Conservation (phyloP, 2,329 filamentous ascomycete genomes). For the Anisogramma anomala region DNA sequence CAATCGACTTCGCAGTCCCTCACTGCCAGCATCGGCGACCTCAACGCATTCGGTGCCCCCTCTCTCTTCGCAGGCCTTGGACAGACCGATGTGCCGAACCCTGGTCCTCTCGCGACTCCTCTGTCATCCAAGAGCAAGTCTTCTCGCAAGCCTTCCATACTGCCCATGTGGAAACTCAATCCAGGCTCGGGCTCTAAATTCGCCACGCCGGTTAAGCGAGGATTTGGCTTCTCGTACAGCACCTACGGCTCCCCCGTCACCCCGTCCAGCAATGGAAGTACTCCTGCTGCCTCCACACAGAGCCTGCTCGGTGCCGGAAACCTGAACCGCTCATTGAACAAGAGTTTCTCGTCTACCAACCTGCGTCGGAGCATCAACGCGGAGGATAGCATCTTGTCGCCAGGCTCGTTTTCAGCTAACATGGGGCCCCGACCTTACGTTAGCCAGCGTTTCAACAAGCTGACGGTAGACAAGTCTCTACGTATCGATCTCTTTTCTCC, state of each 20-base stretch:
- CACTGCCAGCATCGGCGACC: slow-evolving; percentile 68
- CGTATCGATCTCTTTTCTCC: slow-evolving; percentile 59
- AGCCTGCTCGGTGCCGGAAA: slow-evolving; percentile 55
- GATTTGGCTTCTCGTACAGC: slow-evolving; percentile 88
- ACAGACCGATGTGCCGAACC: slow-evolving; percentile 52
- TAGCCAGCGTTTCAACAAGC: slow-evolving; percentile 68
- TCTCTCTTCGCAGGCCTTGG: slow-evolving; percentile 71
- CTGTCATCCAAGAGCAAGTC: slow-evolving; percentile 63
- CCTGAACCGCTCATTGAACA: slow-evolving; percentile 61
- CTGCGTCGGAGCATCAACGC: slow-evolving; percentile 69
- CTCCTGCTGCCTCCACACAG: slow-evolving; percentile 54
- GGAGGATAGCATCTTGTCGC: slow-evolving; percentile 76
- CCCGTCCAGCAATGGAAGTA: slow-evolving; percentile 54
- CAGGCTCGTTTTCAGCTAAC: slow-evolving; percentile 70
- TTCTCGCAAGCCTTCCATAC: slow-evolving; percentile 63
- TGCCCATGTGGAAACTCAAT: slow-evolving; percentile 81
- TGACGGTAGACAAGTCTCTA: slow-evolving; percentile 83
- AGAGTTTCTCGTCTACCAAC: slow-evolving; percentile 82
- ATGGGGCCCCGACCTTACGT: slow-evolving; percentile 51
- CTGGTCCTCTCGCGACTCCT: slow-evolving; percentile 85
- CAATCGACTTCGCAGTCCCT: slow-evolving; percentile 50
- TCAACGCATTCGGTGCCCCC: slow-evolving; percentile 81
- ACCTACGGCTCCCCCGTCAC: slow-evolving; percentile 75
- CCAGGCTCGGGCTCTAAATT: slow-evolving; percentile 69
- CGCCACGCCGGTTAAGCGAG: slow-evolving; percentile 72